phyloP scores from a whole-genome alignment of 495 filamentous ascomycete species.

The Rusavskia elegans region DNA sequence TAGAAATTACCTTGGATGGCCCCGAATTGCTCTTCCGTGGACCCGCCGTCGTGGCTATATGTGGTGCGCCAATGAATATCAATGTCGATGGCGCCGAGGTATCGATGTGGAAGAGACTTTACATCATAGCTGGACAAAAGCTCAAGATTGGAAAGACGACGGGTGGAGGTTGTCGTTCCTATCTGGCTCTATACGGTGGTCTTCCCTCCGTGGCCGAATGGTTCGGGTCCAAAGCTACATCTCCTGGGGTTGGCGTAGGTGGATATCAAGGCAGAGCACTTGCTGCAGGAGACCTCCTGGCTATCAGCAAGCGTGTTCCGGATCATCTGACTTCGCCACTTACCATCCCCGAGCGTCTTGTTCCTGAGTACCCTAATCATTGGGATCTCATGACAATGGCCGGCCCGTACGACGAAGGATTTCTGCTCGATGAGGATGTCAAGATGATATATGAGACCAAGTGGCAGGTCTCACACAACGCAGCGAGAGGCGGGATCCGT shows the following conservation, averaged over 20 bases:
- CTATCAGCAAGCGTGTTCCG: constrained; percentile 18
- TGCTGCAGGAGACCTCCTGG: constrained; percentile 33
- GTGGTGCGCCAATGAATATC: constrained; percentile 34
- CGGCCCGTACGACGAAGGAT: constrained; percentile 41
- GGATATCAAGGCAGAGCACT: constrained; percentile 42
- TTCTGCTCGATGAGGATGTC: constrained; percentile 32
- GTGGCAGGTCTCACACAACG: constrained; percentile 45
- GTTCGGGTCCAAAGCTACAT: constrained; percentile 43
- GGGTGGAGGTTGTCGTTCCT: constrained; percentile 35
- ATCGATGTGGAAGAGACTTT: constrained; percentile 37
- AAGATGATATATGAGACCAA: constrained; percentile 37
- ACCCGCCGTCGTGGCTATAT: constrained; percentile 31
- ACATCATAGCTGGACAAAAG: constrained; percentile 32
- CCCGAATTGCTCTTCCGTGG: constrained; percentile 39
- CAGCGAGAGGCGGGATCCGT: constrained; percentile 38
- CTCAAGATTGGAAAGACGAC: constrained; percentile 38
- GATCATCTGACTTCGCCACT: constrained; percentile 12
- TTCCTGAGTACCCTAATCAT: constrained; percentile 26
- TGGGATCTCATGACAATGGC: constrained; percentile 37
- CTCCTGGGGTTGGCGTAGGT: constrained; percentile 38
- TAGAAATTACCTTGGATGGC: constrained; percentile 44
- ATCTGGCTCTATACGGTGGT: constrained; percentile 43
- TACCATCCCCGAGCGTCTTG: constrained; percentile 22
- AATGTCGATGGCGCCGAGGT: constrained; percentile 28
- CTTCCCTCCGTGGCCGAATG: constrained; percentile 37